These are phyloP conservation scores for Anthracocystis setariae DNA, from an alignment of 1,284 basidiomycete genomes.

Conservation along the genomic window DNA sequence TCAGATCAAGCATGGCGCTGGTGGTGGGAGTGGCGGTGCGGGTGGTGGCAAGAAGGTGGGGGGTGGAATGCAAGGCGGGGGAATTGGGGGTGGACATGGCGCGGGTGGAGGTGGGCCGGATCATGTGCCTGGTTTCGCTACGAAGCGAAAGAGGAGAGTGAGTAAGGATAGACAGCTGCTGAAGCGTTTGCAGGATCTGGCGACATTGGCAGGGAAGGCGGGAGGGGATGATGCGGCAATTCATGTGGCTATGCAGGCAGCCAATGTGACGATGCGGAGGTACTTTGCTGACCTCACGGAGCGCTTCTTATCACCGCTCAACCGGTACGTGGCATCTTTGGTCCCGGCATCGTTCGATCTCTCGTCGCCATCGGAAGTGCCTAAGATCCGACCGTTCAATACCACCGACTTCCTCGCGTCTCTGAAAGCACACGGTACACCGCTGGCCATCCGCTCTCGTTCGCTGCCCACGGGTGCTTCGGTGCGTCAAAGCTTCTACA, in stretches of 20 bases:
- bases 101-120: conserved; percentile 59
- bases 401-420: conserved; percentile 81
- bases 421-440: conserved; percentile 78
- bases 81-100: conserved; percentile 74
- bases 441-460: conserved; percentile 59
- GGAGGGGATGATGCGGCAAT: conserved; percentile 52
- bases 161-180: conserved; percentile 83
- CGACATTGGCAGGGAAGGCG: conserved; percentile 31
- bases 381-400: conserved; percentile 76
- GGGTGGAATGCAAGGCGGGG: conserved; percentile 17
- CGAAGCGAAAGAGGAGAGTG: conserved; percentile 83
- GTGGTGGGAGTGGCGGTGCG: conserved; percentile 3
- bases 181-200: conserved; percentile 71
- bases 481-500: conserved; percentile 56
- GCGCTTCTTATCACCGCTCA: conserved; percentile 87
- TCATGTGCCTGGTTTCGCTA: conserved; percentile 70
- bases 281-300: conserved; percentile 90
- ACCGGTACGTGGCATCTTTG: conserved; percentile 86
- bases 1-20: conserved; percentile 28
- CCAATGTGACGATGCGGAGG: conserved; percentile 75
- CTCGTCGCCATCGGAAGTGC: conserved; percentile 49
- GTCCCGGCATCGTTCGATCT: conserved; percentile 50
- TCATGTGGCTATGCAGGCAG: conserved; percentile 14
- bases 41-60: conserved; percentile 13
- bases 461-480: conserved; percentile 59